These are phyloP conservation scores for Cercospora nicotianae DNA, from an alignment of 2,329 filamentous ascomycete genomes.

Conservation along the genomic window DNA sequence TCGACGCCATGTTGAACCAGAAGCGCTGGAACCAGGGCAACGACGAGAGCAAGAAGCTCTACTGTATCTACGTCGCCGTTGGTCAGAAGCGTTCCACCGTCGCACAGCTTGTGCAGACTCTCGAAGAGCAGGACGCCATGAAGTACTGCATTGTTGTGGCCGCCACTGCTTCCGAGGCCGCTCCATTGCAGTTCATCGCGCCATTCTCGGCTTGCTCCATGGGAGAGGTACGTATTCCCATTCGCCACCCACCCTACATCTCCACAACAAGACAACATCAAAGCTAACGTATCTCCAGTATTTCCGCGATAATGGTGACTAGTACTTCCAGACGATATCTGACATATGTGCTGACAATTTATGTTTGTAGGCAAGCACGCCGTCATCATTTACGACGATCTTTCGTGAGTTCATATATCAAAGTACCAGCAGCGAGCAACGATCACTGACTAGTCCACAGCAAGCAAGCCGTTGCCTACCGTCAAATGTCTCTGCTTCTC, in stretches of 20 bases:
- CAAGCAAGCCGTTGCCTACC: slow-evolving; percentile 75
- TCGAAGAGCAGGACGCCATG: slow-evolving; percentile 99
- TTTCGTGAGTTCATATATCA: slow-evolving; percentile 64
- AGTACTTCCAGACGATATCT: not conserved
- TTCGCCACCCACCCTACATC: no score
- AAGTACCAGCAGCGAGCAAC: not conserved
- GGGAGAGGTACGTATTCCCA: no score
- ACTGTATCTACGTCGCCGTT: slow-evolving; percentile 98
- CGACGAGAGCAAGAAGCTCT: slow-evolving; percentile 98
- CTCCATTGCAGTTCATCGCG: slow-evolving; percentile 48
- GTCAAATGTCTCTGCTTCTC: slow-evolving; percentile 98
- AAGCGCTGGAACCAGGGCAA: slow-evolving; percentile 88
- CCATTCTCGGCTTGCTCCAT: slow-evolving; percentile 73
- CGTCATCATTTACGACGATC: slow-evolving; percentile 88
- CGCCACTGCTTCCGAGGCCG: slow-evolving; percentile 95
- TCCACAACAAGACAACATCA: no score
- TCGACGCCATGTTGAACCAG: slow-evolving; percentile 99
- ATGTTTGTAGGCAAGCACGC: slow-evolving; percentile 62
- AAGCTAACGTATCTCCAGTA: no score
- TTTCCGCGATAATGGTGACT: no score
- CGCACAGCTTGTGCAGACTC: slow-evolving; percentile 98
- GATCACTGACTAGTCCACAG: not conserved
- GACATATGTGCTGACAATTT: no score
- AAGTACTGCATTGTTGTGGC: slow-evolving; percentile 95
- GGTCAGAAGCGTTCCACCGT: slow-evolving; percentile 99